phyloP scores from a whole-genome alignment of 192 early-diverging fungal species.

The Polychytrium aggregatum region DNA sequence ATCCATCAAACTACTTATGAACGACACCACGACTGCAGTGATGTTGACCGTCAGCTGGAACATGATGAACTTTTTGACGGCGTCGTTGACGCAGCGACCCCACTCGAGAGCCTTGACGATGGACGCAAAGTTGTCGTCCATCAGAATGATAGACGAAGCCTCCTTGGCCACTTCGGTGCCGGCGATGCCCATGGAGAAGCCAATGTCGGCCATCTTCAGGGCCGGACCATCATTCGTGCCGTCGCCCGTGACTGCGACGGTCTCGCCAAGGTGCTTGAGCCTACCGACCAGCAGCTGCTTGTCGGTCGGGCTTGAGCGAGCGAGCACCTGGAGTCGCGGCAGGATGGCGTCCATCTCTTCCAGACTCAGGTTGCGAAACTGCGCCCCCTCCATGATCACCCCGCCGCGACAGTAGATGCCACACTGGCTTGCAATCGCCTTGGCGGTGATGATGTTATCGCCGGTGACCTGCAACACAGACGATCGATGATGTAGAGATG shows the following conservation, averaged over 20 bases:
- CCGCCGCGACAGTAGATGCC: slow-evolving; percentile 81
- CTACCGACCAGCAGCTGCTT: slow-evolving; percentile 89
- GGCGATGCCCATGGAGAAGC: slow-evolving; percentile 49
- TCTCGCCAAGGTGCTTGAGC: slow-evolving; percentile 81
- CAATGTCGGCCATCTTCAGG: slow-evolving; percentile 5
- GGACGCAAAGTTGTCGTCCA: slow-evolving; percentile 94
- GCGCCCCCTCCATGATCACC: slow-evolving; percentile 88
- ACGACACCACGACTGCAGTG: slow-evolving; percentile 32
- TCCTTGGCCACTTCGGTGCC: slow-evolving; percentile 96
- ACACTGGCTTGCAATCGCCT: slow-evolving; percentile 87
- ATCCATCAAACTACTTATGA: slow-evolving; percentile 34
- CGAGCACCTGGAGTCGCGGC: slow-evolving; percentile 87
- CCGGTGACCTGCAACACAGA: too few relatives aligned
- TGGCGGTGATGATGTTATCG: slow-evolving; percentile 87
- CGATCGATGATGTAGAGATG: too few relatives aligned
- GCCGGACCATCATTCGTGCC: slow-evolving; percentile 11
- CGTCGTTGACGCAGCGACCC: slow-evolving; percentile 92
- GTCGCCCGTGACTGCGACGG: slow-evolving; percentile 90
- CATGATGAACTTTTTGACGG: slow-evolving; percentile 96
- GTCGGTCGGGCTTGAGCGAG: slow-evolving; percentile 21
- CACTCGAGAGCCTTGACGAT: slow-evolving; percentile 96
- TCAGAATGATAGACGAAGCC: slow-evolving; percentile 79
- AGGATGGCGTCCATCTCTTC: slow-evolving; percentile 83
- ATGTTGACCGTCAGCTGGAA: slow-evolving; percentile 99
- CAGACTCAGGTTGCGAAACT: slow-evolving; percentile 71